Base-by-base conservation (phyloP, 768 basidiomycete species). In the Pisolithus sp. region DNA sequence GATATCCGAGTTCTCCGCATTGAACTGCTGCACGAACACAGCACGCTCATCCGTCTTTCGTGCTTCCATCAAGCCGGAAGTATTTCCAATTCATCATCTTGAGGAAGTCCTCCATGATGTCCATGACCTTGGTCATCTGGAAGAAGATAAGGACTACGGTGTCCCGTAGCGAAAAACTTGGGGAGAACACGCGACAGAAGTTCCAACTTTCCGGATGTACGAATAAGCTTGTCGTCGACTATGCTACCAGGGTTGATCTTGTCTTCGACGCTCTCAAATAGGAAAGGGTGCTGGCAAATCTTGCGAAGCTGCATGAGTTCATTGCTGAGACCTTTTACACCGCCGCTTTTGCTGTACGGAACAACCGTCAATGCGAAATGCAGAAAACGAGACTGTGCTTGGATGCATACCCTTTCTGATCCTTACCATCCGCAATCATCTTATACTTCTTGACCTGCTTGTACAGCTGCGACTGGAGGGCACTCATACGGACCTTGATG, bases 121-220 rank as follows among this genome's bases (percentile, higher is more conserved):
- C 91, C 94, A 98, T 96, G 60, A 97, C 92, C 63, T 93, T 90
- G 15, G 94, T 97, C 96, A 98, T 97, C 71, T 99, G 96, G 85
- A 98, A 98, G 82, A 99, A 98, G 60, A 99, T 97, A 51, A 99
- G 82, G 43, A 95, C 91, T 64, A n/a, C 94, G 83, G 73, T 98
- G 96, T 4, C 86, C 89, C 6, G 89, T 92, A 6, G 80, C 71
- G 61, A 98, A 97, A 61, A 99, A 87, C 68, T 98, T 98, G 45
- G 96, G 96, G 21, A 99, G 76, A 58, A 98, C 83, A 41, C 93
- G 83, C 58, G 85, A 85, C 17, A 98, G 76, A 9, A 99, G 68
- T 66, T 98, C 95, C 49, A 99, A 82, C 72, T 99, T 99, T 57
- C 96, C 96, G 5, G 93, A 86, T 0, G 85, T 77, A 42, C 96